Evolutionary conservation across 1,284 basidiomycete species (phyloP).

Genomic region (Ceratobasidium theobromae): DNA sequence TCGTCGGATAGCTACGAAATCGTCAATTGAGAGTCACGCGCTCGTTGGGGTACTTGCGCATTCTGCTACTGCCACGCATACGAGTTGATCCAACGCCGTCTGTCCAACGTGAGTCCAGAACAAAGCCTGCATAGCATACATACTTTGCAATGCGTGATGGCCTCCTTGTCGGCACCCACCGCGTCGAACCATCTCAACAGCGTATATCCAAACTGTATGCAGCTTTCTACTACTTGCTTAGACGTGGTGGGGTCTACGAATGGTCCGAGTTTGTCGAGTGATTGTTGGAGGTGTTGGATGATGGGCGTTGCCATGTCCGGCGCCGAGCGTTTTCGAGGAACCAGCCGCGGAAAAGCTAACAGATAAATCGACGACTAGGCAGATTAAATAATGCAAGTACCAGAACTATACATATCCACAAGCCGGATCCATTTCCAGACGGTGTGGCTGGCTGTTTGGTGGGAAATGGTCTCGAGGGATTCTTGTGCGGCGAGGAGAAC

Average conservation of each 20-base stretch:
- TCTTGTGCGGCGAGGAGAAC: conserved; percentile 14
- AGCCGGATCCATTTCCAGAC: conserved; percentile 13
- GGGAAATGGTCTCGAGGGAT: neutral
- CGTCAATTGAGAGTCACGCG: neutral
- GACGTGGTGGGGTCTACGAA: neutral
- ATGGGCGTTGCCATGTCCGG: conserved; percentile 10
- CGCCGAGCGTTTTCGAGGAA: conserved; percentile 25
- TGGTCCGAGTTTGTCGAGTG: neutral
- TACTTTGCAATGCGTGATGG: conserved; percentile 3
- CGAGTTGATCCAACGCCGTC: neutral
- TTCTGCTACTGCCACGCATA: neutral
- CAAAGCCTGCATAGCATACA: neutral
- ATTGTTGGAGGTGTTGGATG: conserved; percentile 2
- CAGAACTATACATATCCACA: conserved; percentile 6
- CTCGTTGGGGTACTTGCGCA: neutral
- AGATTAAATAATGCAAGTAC: neutral
- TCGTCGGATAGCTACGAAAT: neutral
- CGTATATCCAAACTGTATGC: neutral
- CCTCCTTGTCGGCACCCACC: neutral
- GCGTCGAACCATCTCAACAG: conserved; percentile 13
- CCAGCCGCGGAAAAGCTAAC: conserved; percentile 11
- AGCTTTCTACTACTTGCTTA: neutral
- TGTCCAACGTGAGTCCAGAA: neutral
- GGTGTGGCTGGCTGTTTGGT: neutral
- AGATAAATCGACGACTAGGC: neutral